These are phyloP conservation scores for Castanopsis chinensis DNA, from an alignment of 306 rosid species.

Conservation along the genomic window DNA sequence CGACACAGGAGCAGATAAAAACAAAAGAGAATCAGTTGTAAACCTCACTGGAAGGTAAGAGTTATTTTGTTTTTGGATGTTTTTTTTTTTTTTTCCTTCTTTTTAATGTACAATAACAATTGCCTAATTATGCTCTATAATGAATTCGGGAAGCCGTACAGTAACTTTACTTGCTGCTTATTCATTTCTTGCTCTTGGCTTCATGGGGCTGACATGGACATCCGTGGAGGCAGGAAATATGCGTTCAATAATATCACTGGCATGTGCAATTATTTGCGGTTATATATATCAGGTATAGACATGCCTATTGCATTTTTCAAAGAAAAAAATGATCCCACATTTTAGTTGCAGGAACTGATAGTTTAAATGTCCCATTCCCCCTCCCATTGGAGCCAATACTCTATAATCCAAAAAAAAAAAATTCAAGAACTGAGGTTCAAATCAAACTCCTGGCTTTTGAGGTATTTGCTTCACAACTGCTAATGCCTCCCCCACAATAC, in stretches of 20 bases:
- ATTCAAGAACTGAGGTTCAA: no score
- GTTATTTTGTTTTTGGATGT: conserved; percentile 12
- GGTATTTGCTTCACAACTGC: not conserved
- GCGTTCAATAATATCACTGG: conserved; percentile 59
- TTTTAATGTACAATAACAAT: conserved; percentile 13
- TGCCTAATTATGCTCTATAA: conserved; percentile 19
- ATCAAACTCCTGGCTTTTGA: not conserved
- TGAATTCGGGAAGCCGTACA: conserved; percentile 60
- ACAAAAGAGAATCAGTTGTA: conserved; percentile 83
- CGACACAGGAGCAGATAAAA: conserved; percentile 85
- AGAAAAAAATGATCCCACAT: not conserved
- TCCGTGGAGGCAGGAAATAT: conserved; percentile 57
- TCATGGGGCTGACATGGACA: conserved; percentile 62
- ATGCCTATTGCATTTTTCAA: not conserved
- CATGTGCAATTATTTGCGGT: conserved; percentile 69
- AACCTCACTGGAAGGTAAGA: conserved; percentile 75
- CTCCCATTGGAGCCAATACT: no score
- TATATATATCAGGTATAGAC: conserved; percentile 72
- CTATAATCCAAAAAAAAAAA: no score
- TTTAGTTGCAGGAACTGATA: not conserved
- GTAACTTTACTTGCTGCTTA: conserved; percentile 67
- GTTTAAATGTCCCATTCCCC: no score
- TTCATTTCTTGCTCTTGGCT: conserved; percentile 67
- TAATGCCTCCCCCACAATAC: not conserved
- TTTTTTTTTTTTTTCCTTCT: not conserved